Conservation (phyloP, 2,329 filamentous ascomycete genomes). For the Clarireedia sp. region DNA sequence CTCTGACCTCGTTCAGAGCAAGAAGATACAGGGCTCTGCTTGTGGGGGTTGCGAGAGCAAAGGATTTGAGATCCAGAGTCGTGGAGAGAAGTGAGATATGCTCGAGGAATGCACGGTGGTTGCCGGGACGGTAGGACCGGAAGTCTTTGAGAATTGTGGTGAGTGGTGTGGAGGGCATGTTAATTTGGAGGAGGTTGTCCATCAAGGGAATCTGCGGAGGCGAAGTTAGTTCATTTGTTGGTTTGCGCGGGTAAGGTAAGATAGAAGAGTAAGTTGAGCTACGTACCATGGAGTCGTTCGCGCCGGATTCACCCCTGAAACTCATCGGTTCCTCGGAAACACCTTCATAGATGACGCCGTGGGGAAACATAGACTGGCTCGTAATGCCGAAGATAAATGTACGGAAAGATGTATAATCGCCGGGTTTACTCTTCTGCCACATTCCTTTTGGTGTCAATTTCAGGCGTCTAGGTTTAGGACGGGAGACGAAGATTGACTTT, state of each 20-base stretch:
- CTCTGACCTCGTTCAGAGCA: conserved; percentile 65
- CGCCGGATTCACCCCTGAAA: conserved; percentile 88
- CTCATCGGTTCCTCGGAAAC: conserved; percentile 66
- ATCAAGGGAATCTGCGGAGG: conserved; percentile 61
- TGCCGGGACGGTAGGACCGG: conserved; percentile 77
- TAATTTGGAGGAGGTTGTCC: conserved; percentile 77
- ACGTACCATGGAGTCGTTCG: conserved; percentile 80
- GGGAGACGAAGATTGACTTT: not conserved
- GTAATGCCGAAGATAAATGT: conserved; percentile 98
- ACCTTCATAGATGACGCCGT: conserved; percentile 84
- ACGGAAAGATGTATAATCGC: conserved; percentile 80
- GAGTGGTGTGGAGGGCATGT: conserved; percentile 82
- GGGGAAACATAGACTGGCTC: conserved; percentile 85
- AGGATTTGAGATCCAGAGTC: conserved; percentile 48
- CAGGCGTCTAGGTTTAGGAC: conserved; percentile 15
- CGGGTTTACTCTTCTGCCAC: conserved; percentile 83
- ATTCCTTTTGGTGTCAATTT: conserved; percentile 47
- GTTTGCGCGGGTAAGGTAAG: not conserved
- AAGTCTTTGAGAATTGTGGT: conserved; percentile 86
- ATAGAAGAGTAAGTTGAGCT: not conserved
- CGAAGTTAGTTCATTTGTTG: not conserved
- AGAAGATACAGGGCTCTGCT: conserved; percentile 56
- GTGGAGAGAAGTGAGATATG: conserved; percentile 51
- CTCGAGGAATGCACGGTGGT: conserved; percentile 77
- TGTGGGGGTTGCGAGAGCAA: conserved; percentile 45